Evolutionary conservation across 306 rosid genomes (phyloP).

Genomic region (Carpinus viminea): DNA sequence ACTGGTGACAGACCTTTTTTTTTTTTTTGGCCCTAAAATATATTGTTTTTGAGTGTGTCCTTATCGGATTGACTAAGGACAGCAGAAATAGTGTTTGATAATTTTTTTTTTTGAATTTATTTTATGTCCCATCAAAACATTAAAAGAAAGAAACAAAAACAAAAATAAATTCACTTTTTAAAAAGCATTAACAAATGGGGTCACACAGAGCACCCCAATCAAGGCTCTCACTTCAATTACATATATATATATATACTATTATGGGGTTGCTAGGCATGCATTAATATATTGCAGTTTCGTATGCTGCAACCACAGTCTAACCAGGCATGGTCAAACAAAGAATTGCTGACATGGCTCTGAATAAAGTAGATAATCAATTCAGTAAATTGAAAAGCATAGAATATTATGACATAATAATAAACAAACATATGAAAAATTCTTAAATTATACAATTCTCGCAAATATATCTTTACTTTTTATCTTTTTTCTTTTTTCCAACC

Average conservation of each 20-base stretch:
- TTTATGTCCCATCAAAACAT: too few species aligned
- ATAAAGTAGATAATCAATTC: conserved; percentile 21
- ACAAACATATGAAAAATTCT: neutral
- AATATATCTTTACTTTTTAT: conserved; percentile 17
- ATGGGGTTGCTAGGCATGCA: neutral
- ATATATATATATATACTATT: neutral
- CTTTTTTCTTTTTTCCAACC: neutral
- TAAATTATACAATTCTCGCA: conserved; percentile 35
- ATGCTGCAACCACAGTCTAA: conserved; percentile 24
- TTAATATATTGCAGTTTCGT: neutral
- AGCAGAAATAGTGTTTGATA: neutral
- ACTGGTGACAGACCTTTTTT: neutral
- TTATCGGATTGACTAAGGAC: neutral
- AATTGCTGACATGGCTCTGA: conserved; percentile 32
- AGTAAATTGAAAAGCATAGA: conserved; percentile 8
- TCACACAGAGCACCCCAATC: neutral
- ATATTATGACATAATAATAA: conserved; percentile 1
- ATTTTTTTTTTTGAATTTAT: too few species aligned
- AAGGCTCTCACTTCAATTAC: neutral
- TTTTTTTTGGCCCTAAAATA: neutral
- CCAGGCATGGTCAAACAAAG: conserved; percentile 40
- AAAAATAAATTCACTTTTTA: too few species aligned
- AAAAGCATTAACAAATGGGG: neutral
- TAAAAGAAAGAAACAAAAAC: too few species aligned
- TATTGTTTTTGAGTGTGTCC: neutral